Evolutionary conservation across 768 basidiomycete genomes (phyloP), one percentile per base, ranked within the genome.

Genomic region (Termitomyces sp.): DNA sequence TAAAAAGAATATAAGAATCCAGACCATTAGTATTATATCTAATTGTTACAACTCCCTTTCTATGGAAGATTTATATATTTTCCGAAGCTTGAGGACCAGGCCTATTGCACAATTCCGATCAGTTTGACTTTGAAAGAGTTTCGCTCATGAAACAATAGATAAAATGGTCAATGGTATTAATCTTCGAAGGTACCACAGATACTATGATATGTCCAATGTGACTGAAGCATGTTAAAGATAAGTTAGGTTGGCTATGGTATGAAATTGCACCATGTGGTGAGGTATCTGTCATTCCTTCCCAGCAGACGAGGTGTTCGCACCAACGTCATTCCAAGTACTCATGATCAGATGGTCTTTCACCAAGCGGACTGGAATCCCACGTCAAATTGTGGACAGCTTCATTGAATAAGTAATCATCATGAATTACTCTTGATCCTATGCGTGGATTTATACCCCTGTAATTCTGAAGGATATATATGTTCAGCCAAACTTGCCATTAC

Each of bases 361-460:
- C 16, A 6, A 50, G 10, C 4, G 57, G 57, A 40, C n/a, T 36
- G 22, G 45, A 45, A 13, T 47, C 52, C 57, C 57, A 53, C 13
- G 35, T 36, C 52, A 30, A 0, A 6, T 43, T 22, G 28, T 48
- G 51, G 6, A 58, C 45, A 0, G 52, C 36, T 24, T 53, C 57
- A 20, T 53, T 32, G 46, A 46, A 53, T 28, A 58, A 6, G 20
- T 26, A 48, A 6, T 43, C 42, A 24, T 53, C 57, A 28, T 55
- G 38, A 6, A 48, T 58, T 16, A 42, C 45, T 35, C 51, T 48
- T 22, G 56, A 36, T 4, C 48, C 52, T 20, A 6, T 30, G 24
- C 47, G 54, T 45, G 61, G 44, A n/a, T 63, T 52, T 26, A 28
- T 40, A n/a, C 58, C 58, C 28, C 3, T 53, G 14, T 54, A 62